Evolutionary conservation across 352 stramenopile species (phyloP).

Genomic region (Globisporangium orthogonon): DNA sequence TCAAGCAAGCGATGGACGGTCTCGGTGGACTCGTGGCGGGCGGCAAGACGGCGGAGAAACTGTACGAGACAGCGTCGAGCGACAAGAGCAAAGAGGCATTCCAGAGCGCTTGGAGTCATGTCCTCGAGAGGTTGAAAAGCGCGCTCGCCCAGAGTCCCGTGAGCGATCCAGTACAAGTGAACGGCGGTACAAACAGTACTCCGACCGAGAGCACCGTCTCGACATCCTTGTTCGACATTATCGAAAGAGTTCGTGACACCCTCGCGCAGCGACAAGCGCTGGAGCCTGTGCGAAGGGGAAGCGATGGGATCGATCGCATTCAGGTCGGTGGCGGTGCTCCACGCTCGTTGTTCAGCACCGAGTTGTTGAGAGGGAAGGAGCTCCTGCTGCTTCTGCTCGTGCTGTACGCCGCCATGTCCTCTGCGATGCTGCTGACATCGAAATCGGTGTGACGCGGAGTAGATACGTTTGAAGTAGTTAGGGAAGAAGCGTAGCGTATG

Average conservation of each 20-base stretch:
- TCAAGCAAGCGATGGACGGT: background rate
- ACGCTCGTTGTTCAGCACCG: background rate
- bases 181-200: background rate
- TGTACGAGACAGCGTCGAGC: background rate
- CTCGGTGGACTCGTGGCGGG: constrained; percentile 2
- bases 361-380: background rate
- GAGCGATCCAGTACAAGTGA: background rate
- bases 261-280: background rate
- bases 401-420: constrained; percentile 3
- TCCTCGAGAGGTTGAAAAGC: background rate
- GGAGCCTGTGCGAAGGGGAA: background rate
- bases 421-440: background rate
- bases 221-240: background rate
- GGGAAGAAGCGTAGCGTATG: too few species aligned
- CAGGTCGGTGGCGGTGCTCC: too few species aligned
- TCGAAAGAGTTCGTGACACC: background rate
- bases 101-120: background rate
- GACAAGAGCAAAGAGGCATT: background rate
- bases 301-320: background rate
- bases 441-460: background rate
- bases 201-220: background rate
- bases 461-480: too few species aligned
- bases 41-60: constrained; percentile 1
- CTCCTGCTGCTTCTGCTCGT: constrained; percentile 1
- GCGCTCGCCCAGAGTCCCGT: background rate